Evolutionary conservation across 371 early-diverging fungal genomes (phyloP), one percentile per base, ranked within the genome.

Genomic region (Phascolomyces articulosus): DNA sequence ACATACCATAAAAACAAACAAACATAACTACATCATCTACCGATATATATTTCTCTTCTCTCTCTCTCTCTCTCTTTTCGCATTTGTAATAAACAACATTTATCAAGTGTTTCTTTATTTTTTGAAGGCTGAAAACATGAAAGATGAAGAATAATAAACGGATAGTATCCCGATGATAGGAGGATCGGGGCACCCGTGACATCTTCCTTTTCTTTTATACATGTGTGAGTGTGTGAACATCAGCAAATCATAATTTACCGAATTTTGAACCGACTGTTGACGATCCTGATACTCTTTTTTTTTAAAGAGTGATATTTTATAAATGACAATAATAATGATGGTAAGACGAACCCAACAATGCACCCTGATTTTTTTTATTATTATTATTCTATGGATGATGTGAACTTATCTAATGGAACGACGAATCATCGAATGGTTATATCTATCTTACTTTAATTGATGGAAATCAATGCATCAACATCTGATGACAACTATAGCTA

Each of bases 151-250:
- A 13, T 6, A 51, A 10, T 7, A 8, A 51, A 24, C 51, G 51
- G 51, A 51, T 51, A 24, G n/a, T 11, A 13, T 51, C 51, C 51
- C 51, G 51, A 51, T 51, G 51, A 51, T 51, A 51, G 20, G 23
- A 51, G 51, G 51, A 51, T 51, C 51, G 51, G 51, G 51, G 51
- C 51, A 51, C 51, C 51, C 51, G 51, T 51, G 51, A 51, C 51
- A 51, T 51, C n/a, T n/a, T 24, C 51, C 34, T 34, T 11, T 34
- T 34, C 11, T 6, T 34, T 9, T 34, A 34, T 34, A 6, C n/a
- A n/a, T n/a, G n/a, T n/a, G 6, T 34, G 34, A 9, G 34, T 51
- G 51, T 51, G 51, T 51, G 24, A 51, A 51, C 15, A 51, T 51
- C 23, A 51, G 24, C 4, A 51, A 20, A 44, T 44, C 44, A 44